Base-by-base conservation (phyloP, 2,329 filamentous ascomycete species). In the Talaromyces islandicus region DNA sequence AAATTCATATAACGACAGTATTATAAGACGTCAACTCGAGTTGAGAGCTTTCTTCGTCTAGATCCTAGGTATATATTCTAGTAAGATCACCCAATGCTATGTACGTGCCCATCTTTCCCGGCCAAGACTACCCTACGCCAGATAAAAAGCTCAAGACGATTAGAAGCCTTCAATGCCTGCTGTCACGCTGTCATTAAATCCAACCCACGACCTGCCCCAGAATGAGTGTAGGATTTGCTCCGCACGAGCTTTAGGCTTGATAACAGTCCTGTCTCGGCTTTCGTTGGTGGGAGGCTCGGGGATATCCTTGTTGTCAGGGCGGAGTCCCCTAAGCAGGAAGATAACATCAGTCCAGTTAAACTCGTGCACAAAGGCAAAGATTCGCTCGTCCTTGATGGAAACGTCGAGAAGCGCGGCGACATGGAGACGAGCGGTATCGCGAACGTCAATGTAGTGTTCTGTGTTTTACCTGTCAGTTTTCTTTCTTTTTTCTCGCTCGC, bases 351-450 rank as follows among this genome's bases (percentile, higher is more conserved):
- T 80, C 67, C 75, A 81, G 56, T 73, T 81, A 62, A 75, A 82
- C 0, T 75, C 75, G 4, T 74, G 69, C 0, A 78, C 80, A 54
- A 81, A 83, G 1, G 71, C 82, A 65, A 84, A 82, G 19, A 86
- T 68, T 1, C 83, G 77, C 65, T 84, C 77, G 0, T 74, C 73
- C 1, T 69, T 60, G 0, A 83, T 72, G 1, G 75, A 72, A 0
- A 74, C 70, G 30, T 82, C 71, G 0, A 82, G 71, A 17, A 80
- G 69, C 0, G 80, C 82, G 1, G 79, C 79, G 11, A 85, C 73
- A 35, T 86, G 83, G 0, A 86, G 66, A 0, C 77, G 70, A 0
- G 80, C 82, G 4, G 67, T 66, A 54, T 85, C 82, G 4, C 77
- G 68, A 0, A 80, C 74, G 65, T 81, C 71, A 38, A 81, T 68